phyloP scores from a whole-genome alignment of 331 rosid genomes.

The Malus hybrid region DNA sequence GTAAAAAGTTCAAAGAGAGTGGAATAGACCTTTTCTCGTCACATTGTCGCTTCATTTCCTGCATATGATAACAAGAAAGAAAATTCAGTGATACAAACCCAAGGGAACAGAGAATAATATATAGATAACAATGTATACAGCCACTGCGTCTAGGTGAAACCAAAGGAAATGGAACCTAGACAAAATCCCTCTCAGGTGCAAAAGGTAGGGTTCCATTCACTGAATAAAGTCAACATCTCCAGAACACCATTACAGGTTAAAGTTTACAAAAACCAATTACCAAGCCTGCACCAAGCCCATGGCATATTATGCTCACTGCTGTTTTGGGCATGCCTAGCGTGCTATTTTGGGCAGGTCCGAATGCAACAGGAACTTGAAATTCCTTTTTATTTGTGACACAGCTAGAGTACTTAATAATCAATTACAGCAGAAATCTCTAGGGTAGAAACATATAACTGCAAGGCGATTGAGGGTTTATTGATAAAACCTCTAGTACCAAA shows the following conservation, averaged over 20 bases:
- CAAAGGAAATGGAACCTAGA: neutral
- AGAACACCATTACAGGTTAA: neutral
- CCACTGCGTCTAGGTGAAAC: conserved; percentile 6
- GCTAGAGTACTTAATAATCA: neutral
- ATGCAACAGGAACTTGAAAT: neutral
- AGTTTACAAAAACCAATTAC: neutral
- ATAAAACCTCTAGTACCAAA: neutral
- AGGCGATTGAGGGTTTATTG: neutral
- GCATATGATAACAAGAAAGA: conserved; percentile 25
- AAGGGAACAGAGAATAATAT: neutral
- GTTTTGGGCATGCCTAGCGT: neutral
- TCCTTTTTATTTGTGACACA: neutral
- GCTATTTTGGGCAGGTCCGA: neutral
- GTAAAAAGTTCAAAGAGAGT: conserved; percentile 13
- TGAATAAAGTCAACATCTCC: neutral
- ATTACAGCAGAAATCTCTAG: neutral
- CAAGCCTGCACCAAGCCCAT: neutral
- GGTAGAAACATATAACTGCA: neutral
- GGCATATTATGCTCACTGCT: neutral
- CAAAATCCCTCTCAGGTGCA: neutral
- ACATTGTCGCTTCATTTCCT: conserved; percentile 97
- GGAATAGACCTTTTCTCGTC: conserved; percentile 67
- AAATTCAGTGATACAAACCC: conserved; percentile 17
- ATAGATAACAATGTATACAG: neutral
- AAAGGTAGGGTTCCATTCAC: neutral